Evolutionary conservation across 768 basidiomycete species (phyloP).

Genomic region (Lentinus tigrinus): DNA sequence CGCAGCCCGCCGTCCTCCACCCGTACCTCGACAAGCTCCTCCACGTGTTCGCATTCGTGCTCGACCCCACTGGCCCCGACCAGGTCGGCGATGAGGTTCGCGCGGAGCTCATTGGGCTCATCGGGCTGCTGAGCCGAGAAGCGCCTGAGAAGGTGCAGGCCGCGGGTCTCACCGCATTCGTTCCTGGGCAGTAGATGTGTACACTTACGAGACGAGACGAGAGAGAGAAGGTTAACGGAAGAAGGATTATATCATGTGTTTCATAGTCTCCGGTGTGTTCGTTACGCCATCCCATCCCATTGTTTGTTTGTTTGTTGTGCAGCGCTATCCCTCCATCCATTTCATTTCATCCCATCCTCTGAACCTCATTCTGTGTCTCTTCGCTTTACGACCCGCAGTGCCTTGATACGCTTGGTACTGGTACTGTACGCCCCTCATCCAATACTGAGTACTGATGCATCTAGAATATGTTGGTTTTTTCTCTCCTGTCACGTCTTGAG

Average conservation of each 20-base stretch:
- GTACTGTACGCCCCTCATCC: slow-evolving; percentile 6
- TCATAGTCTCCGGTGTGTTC: neutral
- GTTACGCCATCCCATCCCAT: neutral
- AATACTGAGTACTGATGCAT: slow-evolving; percentile 13
- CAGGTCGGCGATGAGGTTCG: slow-evolving; percentile 81
- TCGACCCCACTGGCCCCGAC: slow-evolving; percentile 72
- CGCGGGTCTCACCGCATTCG: slow-evolving; percentile 62
- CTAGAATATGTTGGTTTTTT: slow-evolving; percentile 17
- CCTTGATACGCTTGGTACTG: neutral
- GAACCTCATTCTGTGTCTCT: neutral
- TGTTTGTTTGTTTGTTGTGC: neutral
- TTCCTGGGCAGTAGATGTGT: slow-evolving; percentile 28
- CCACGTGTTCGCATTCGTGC: slow-evolving; percentile 74
- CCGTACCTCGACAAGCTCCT: slow-evolving; percentile 80
- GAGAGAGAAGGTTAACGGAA: slow-evolving; percentile 1
- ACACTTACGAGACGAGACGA: neutral
- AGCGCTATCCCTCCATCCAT: neutral
- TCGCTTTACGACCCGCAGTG: neutral
- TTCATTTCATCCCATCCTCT: neutral
- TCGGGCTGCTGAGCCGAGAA: slow-evolving; percentile 70
- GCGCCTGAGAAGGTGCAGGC: slow-evolving; percentile 79
- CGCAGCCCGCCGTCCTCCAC: slow-evolving; percentile 65
- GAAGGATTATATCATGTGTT: slow-evolving; percentile 4
- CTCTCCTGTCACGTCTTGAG: neutral
- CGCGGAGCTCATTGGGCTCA: slow-evolving; percentile 70